A percentile compares a stretch with the other conserved stretches of the same genome.
These are phyloP conservation scores for Diversispora epigaea DNA, from an alignment of 192 early-diverging fungal species.

Conservation along the genomic window DNA sequence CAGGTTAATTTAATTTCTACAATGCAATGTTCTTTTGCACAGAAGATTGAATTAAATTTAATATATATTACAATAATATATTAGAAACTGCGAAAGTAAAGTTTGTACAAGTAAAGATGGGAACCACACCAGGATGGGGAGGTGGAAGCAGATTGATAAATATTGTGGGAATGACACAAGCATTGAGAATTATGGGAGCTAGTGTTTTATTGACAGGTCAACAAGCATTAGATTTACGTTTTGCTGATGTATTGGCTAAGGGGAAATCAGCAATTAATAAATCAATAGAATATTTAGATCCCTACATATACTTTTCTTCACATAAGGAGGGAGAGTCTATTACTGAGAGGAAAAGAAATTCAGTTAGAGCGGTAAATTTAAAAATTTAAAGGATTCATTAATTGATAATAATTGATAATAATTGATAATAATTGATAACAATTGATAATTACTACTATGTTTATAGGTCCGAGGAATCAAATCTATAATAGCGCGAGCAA, in stretches of 20 bases:
- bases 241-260: slow-evolving; percentile 41
- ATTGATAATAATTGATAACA: too few relatives aligned
- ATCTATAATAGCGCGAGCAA: slow-evolving; percentile 1
- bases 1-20: background rate
- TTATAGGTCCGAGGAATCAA: slow-evolving; percentile 10
- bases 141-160: slow-evolving; percentile 48
- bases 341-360: slow-evolving; percentile 10
- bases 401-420: too few relatives aligned
- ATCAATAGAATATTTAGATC: slow-evolving; percentile 43
- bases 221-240: slow-evolving; percentile 42
- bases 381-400: background rate
- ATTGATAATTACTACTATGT: background rate
- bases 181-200: slow-evolving; percentile 49
- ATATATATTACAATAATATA: background rate
- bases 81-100: slow-evolving; percentile 41
- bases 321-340: background rate
- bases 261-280: slow-evolving; percentile 29
- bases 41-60: background rate
- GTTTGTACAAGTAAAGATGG: slow-evolving; percentile 65
- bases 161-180: slow-evolving; percentile 48
- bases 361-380: slow-evolving; percentile 14
- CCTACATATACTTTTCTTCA: slow-evolving; percentile 34
- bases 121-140: slow-evolving; percentile 64
- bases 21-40: background rate
- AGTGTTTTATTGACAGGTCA: slow-evolving; percentile 42